phyloP scores from a whole-genome alignment of 2,329 filamentous ascomycete genomes.

The Alternaria sp. region DNA sequence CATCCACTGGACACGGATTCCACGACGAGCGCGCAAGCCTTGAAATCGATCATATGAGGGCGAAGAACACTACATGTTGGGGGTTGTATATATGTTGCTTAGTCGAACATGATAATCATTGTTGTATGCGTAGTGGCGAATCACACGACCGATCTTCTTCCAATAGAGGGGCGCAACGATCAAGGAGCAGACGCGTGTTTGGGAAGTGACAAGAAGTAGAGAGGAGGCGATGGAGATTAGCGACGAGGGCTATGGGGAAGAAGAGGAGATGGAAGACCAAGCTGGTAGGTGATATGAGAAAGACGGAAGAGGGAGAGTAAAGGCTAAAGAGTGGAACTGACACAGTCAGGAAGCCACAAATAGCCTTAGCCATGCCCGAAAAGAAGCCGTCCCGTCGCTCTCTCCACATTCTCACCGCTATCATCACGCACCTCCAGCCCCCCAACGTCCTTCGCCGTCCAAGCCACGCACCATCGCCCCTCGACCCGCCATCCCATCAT shows the following conservation, averaged over 20 bases:
- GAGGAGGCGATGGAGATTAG: neutral
- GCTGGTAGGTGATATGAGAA: neutral
- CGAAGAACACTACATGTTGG: no score
- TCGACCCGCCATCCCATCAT: slow-evolving; percentile 22
- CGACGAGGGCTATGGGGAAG: neutral
- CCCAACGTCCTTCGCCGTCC: neutral
- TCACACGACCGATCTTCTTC: neutral
- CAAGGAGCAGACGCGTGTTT: neutral
- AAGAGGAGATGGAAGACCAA: neutral
- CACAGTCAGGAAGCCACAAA: neutral
- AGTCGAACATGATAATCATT: no score
- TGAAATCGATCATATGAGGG: no score
- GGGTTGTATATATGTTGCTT: no score
- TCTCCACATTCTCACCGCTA: neutral
- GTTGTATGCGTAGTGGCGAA: no score
- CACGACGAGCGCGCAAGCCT: no score
- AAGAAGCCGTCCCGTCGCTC: neutral
- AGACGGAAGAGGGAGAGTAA: neutral
- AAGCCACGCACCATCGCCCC: neutral
- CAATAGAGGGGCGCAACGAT: neutral
- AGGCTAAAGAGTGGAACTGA: neutral
- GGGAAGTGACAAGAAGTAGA: neutral
- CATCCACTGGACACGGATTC: no score
- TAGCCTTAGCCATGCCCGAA: neutral
- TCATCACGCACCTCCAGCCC: neutral